Evolutionary conservation across 2,329 filamentous ascomycete species (phyloP), one percentile per base, ranked within the genome.

Genomic region (Polychaeton citri): DNA sequence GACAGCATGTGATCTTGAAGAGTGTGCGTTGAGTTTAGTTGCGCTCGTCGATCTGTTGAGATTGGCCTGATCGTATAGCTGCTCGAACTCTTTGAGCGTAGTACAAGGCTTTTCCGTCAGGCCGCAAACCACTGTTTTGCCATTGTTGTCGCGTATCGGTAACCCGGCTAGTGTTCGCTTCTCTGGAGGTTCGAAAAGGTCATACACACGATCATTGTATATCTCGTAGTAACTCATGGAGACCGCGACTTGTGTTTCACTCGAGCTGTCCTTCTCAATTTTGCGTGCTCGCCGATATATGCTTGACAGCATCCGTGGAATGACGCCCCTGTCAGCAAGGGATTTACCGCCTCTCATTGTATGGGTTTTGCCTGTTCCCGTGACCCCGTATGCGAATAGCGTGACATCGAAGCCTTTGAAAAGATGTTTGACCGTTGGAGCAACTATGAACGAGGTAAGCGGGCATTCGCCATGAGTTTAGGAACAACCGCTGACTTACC

Each of bases 181-280:
- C 57, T 95, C 87, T 0, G 79, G 81, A 0, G 85, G 69, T 55
- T 94, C 83, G 46, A 95, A 84, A 20, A 95, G 66, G 55, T 95
- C 87, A 52, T 79, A 94, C 15, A 94, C 86, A 55, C 88, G 88
- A 64, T 95, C 87, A 58, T 92, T 94, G 62, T 95, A 95, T 46
- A 95, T 94, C 58, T 95, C 87, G 62, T 93, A 94, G 62, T 95
- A 95, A 19, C 83, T 87, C 51, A 95, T 70, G 9, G 75, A 69
- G 12, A 94, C 83, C 6, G 74, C 65, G 16, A 92, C 82, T 2
- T 65, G 69, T 0, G 79, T 87, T 35, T 75, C 65, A 8, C 78
- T 82, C 4, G 69, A 66, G 2, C 77, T 72, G 51, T 93, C 86
- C 59, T 88, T 90, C 45, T 75, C 72, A 13, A 90, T 78, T 65